A percentile compares a stretch with the other conserved stretches of the same genome.
Conservation (phyloP, 2,329 filamentous ascomycete genomes). For the Davidsoniella neocaledoniae region DNA sequence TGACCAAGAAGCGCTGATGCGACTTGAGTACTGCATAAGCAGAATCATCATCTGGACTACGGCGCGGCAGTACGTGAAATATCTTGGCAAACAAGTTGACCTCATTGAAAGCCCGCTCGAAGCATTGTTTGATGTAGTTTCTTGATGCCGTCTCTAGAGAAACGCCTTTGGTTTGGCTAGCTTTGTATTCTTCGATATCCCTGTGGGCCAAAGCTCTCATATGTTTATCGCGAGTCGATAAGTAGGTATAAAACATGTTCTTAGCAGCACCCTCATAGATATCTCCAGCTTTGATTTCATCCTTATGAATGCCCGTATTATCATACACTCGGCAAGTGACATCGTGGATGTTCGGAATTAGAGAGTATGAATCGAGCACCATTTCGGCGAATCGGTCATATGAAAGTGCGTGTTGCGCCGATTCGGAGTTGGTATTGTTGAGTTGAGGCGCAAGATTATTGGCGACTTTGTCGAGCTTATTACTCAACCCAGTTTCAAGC, state of each 20-base stretch:
- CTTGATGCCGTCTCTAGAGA: conserved; percentile 38
- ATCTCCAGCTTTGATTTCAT: conserved; percentile 27
- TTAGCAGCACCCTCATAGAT: conserved; percentile 37
- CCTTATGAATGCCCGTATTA: conserved; percentile 29
- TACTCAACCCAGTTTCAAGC: conserved; percentile 39
- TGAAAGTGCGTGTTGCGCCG: conserved; percentile 40
- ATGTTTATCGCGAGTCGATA: conserved; percentile 35
- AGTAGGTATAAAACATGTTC: conserved; percentile 37
- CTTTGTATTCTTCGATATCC: conserved; percentile 35
- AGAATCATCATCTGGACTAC: conserved; percentile 31
- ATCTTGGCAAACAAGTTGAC: conserved; percentile 34
- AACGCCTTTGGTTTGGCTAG: conserved; percentile 30
- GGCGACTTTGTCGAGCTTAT: conserved; percentile 34
- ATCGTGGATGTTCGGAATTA: conserved; percentile 39
- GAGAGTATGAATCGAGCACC: conserved; percentile 36
- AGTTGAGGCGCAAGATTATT: conserved; percentile 39
- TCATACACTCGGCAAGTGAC: conserved; percentile 36
- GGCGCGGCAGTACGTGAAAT: conserved; percentile 38
- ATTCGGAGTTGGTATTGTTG: conserved; percentile 37
- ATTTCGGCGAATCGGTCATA: conserved; percentile 44
- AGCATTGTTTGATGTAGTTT: conserved; percentile 42
- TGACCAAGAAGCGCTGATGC: conserved; percentile 33
- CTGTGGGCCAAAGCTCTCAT: conserved; percentile 35
- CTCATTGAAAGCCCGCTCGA: conserved; percentile 40
- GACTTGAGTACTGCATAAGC: conserved; percentile 33